Evolutionary conservation across 1,139 yeast species (phyloP).

Genomic region (Yamadazyma aaseri): DNA sequence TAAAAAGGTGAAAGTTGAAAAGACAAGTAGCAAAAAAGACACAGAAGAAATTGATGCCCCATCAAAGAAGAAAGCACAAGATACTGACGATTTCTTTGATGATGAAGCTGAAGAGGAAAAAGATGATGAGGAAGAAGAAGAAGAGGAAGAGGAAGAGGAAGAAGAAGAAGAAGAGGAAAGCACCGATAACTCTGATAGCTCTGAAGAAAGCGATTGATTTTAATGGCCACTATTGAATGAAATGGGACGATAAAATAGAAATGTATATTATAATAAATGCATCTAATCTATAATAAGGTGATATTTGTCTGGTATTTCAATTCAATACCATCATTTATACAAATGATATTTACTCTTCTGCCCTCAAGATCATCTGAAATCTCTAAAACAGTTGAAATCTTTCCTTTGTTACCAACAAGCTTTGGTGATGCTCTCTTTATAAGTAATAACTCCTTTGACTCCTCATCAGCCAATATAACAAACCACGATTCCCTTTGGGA

Average conservation of each 20-base stretch:
- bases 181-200: no score
- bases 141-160: constrained; percentile 5
- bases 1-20: constrained; percentile 26
- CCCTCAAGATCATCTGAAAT: constrained; percentile 53
- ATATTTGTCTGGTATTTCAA: constrained; percentile 35
- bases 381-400: constrained; percentile 41
- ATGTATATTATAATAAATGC: constrained; percentile 8
- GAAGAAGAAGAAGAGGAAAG: constrained; percentile 4
- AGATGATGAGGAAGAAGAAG: constrained; percentile 7
- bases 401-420: constrained; percentile 43
- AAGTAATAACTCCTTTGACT: constrained; percentile 49
- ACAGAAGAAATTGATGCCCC: constrained; percentile 45
- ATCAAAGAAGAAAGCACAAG: constrained; percentile 20
- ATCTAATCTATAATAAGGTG: constrained; percentile 1
- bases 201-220: constrained; percentile 1
- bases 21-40: constrained; percentile 13
- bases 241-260: background rate
- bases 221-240: no score
- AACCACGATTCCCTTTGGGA: constrained; percentile 96
- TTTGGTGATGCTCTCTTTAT: constrained; percentile 70
- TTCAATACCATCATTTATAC: constrained; percentile 69
- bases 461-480: constrained; percentile 54
- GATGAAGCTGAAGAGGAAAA: constrained; percentile 1
- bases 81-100: constrained; percentile 45
- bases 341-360: constrained; percentile 39